Percentiles rank a stretch among this genome's conserved stretches.
Conservation (phyloP, 305 asterid species). For the Ilex paraguariensis region DNA sequence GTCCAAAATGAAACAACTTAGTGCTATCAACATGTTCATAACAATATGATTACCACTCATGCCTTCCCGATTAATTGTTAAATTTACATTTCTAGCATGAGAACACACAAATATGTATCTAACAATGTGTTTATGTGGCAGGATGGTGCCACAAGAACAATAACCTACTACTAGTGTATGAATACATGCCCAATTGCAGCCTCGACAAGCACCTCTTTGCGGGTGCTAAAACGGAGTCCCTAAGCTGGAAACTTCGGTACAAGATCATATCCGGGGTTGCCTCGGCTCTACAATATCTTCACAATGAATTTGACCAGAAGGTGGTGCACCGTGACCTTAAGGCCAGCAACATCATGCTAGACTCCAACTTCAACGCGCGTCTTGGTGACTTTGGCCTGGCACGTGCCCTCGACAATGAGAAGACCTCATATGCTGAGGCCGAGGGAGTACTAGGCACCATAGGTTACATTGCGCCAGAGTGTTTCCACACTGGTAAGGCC, state of each 20-base stretch:
- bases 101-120: background rate
- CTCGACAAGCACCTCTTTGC: slow-evolving; percentile 75
- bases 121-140: slow-evolving; percentile 17
- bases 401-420: slow-evolving; percentile 75
- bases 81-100: background rate
- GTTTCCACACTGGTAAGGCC: slow-evolving; percentile 88
- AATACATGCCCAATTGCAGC: slow-evolving; percentile 95
- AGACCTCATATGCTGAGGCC: slow-evolving; percentile 77
- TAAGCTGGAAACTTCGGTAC: slow-evolving; percentile 60
- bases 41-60: background rate
- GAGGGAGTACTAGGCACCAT: slow-evolving; percentile 79
- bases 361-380: slow-evolving; percentile 71
- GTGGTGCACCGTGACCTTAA: slow-evolving; percentile 90
- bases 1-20: too few species aligned
- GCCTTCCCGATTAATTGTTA: background rate
- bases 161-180: slow-evolving; percentile 77
- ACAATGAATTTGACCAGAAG: slow-evolving; percentile 74
- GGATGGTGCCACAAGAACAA: slow-evolving; percentile 97
- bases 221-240: slow-evolving; percentile 31
- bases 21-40: background rate
- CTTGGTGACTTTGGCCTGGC: slow-evolving; percentile 95
- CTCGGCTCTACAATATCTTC: slow-evolving; percentile 88
- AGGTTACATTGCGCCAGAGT: slow-evolving; percentile 97
- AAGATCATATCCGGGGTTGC: slow-evolving; percentile 74
- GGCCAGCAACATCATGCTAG: slow-evolving; percentile 93